phyloP scores from a whole-genome alignment of 441 rosid species.

The Arabidopsis lyrata region DNA sequence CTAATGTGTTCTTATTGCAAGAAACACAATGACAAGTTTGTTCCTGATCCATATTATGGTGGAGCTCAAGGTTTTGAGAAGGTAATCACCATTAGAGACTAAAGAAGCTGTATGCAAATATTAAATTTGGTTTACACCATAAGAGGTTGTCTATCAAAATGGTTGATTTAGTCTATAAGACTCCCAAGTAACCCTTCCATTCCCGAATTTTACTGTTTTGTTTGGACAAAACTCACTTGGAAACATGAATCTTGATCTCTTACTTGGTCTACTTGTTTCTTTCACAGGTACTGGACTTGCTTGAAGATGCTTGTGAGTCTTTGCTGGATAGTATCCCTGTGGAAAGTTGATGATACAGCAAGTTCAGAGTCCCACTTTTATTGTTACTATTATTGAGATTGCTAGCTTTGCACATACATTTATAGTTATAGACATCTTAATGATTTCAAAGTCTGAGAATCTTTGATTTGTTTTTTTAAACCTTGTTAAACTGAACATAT shows the following conservation, averaged over 20 bases:
- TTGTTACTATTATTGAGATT: neutral
- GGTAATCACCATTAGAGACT: too few species aligned
- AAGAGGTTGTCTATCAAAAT: neutral
- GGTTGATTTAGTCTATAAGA: neutral
- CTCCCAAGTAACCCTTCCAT: neutral
- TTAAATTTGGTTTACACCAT: too few species aligned
- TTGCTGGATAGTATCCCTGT: slow-evolving; percentile 59
- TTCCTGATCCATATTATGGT: too few species aligned
- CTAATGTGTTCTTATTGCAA: too few species aligned
- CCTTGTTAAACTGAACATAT: neutral
- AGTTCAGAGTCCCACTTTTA: neutral
- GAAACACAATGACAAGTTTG: too few species aligned
- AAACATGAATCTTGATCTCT: neutral
- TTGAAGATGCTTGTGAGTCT: slow-evolving; percentile 94
- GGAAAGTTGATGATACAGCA: neutral
- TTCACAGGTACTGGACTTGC: slow-evolving; percentile 80
- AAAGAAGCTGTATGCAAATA: too few species aligned
- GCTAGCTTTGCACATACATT: slow-evolving; percentile 10
- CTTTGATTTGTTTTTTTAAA: neutral
- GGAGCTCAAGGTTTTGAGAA: too few species aligned
- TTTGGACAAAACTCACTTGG: neutral
- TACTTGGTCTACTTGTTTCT: neutral
- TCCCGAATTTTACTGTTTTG: neutral
- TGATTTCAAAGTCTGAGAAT: neutral
- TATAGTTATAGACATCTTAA: slow-evolving; percentile 21